Evolutionary conservation across 352 stramenopile genomes (phyloP).

Genomic region (Thraustochytrium striatum): DNA sequence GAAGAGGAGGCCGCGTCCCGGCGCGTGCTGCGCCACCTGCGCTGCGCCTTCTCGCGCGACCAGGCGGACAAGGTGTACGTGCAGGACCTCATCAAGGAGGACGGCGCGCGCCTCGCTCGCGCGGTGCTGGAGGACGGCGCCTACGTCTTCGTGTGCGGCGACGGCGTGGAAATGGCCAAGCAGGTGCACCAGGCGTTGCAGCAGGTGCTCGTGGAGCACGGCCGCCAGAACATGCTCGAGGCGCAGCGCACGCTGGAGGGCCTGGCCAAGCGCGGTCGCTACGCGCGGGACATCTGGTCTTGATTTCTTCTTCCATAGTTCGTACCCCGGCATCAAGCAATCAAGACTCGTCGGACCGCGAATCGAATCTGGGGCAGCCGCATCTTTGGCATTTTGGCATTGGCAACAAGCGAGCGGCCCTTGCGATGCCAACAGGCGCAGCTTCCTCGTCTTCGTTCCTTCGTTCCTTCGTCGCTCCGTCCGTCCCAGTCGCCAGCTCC

Average conservation of each 20-base stretch:
- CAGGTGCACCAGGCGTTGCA: constrained; percentile 82
- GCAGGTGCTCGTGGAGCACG: constrained; percentile 69
- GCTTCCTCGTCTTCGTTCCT: too few relatives aligned
- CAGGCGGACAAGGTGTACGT: constrained; percentile 86
- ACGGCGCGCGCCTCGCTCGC: constrained; percentile 62
- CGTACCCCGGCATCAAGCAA: too few relatives aligned
- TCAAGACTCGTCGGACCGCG: too few relatives aligned
- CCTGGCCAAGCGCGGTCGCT: constrained; percentile 68
- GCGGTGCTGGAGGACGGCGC: constrained; percentile 67
- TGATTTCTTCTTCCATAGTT: too few relatives aligned
- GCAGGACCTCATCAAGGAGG: constrained; percentile 70
- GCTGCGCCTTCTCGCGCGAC: constrained; percentile 84
- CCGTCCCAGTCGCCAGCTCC: too few relatives aligned
- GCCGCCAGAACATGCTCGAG: constrained; percentile 59
- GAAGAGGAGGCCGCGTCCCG: constrained; percentile 54
- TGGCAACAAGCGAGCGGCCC: too few relatives aligned
- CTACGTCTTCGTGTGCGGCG: constrained; percentile 88
- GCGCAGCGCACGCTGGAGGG: constrained; percentile 64
- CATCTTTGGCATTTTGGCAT: too few relatives aligned
- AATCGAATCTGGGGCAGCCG: too few relatives aligned
- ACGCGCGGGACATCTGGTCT: constrained; percentile 81
- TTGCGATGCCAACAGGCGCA: too few relatives aligned
- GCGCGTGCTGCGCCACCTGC: constrained; percentile 68
- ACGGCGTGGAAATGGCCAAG: constrained; percentile 88
- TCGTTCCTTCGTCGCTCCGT: too few relatives aligned